Evolutionary conservation across 768 basidiomycete genomes (phyloP), one percentile per base, ranked within the genome.

Genomic region (Tricholoma flavovirens): DNA sequence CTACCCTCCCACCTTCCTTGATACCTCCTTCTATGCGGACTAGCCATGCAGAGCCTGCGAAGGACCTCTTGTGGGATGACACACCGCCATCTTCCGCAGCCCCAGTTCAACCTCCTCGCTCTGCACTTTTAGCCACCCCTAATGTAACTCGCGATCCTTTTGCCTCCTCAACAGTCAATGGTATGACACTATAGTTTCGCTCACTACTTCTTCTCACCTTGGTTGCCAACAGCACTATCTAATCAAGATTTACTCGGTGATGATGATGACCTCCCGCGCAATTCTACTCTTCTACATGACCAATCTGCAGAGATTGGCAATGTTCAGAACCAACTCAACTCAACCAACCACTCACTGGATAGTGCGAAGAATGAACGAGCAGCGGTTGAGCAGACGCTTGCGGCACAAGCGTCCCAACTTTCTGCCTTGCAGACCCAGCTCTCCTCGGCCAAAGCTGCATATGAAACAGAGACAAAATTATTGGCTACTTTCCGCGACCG

Each of bases 291-390:
- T 36, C 65, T 86, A 5, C 83, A 87, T 4, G 87, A 93, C 62
- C 81, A 82, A 56, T 91, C 89, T 26, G 89, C 84, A 3, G 90
- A 94, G 66, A 88, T 98, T 54, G 93, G 91, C 6, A 95, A 97
- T 65, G 71, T 84, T 19, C 87, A 87, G 69, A 94, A 93, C 63
- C 90, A 95, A 62, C 75, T 97, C 45, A 78, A 81, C 61, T 91
- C 88, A 11, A 96, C 93, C 3, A 86, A 80, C 53, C 82, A 76
- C 30, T 85, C 90, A 22, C 70, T 95, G 10, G 79, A 86, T 35
- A 76, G 79, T 2, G 73, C 87, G 26, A 83, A 85, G 66, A 70
- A 74, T 29, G 90, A 93, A 56, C 85, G 91, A 38, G 75, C 71
- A 36, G 71, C 79, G 7, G 69, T 90, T 26, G 93, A 96, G 63